These are phyloP conservation scores for Coemansia sp. DNA, from an alignment of 192 early-diverging fungal genomes.

Conservation along the genomic window DNA sequence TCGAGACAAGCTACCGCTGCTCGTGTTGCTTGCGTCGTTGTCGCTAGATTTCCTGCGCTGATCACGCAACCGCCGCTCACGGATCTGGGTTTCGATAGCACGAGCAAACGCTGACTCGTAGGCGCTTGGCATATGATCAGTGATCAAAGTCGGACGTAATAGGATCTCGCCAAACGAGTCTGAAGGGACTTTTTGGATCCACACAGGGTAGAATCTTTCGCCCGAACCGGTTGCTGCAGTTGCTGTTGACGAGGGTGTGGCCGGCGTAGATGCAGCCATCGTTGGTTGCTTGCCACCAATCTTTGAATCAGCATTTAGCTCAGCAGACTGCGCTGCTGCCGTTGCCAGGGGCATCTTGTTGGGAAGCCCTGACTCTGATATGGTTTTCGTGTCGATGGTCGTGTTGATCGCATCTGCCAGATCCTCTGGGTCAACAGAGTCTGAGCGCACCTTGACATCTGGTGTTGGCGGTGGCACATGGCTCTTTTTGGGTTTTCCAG, in stretches of 20 bases:
- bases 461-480: constrained; percentile 45
- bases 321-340: not conserved
- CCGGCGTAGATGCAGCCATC: not conserved
- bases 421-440: constrained; percentile 31
- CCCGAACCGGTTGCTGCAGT: constrained; percentile 7
- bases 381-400: constrained; percentile 13
- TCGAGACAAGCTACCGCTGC: not conserved
- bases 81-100: constrained; percentile 50
- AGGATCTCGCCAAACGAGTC: constrained; percentile 44
- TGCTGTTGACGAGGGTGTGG: not conserved
- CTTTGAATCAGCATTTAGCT: not conserved
- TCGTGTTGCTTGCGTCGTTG: not conserved
- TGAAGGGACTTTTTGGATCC: constrained; percentile 37
- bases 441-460: constrained; percentile 30
- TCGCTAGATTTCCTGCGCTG: constrained; percentile 14
- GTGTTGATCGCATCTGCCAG: constrained; percentile 48
- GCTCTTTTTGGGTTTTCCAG: not conserved
- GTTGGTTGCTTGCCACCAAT: not conserved
- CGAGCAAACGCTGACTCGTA: constrained; percentile 50
- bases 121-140: constrained; percentile 52
- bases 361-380: not conserved
- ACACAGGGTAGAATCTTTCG: constrained; percentile 41
- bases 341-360: not conserved
- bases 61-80: constrained; percentile 35
- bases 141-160: constrained; percentile 42